Conservation (phyloP, 371 early-diverging fungal genomes). For the Nematocida ironsii region DNA sequence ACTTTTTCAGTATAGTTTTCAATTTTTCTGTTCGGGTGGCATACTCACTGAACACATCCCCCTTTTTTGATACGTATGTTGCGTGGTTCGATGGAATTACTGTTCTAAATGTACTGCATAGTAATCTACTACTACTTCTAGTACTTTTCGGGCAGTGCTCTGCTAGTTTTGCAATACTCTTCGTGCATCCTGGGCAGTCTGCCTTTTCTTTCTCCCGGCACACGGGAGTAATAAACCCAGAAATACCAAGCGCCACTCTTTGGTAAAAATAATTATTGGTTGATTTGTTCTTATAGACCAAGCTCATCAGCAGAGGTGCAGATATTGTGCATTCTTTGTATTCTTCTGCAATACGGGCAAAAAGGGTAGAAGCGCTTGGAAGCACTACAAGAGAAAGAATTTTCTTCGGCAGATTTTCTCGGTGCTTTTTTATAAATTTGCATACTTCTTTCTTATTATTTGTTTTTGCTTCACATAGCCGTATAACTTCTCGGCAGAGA, state of each 20-base stretch:
- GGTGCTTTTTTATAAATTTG: constrained; percentile 10
- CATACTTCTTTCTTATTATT: constrained; percentile 4
- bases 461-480: background rate
- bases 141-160: constrained; percentile 38
- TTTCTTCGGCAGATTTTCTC: background rate
- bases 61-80: constrained; percentile 9
- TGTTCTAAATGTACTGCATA: constrained; percentile 17
- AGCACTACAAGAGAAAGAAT: constrained; percentile 45
- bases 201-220: constrained; percentile 40
- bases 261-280: constrained; percentile 13
- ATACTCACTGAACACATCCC: constrained; percentile 4
- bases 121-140: constrained; percentile 29
- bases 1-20: constrained; percentile 3
- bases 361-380: background rate
- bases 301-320: background rate
- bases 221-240: constrained; percentile 52
- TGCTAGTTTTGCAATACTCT: background rate
- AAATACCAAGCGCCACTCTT: constrained; percentile 43
- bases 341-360: constrained; percentile 7
- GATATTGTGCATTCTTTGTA: background rate
- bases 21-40: background rate
- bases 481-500: background rate
- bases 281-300: background rate
- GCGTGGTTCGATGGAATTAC: constrained; percentile 4
- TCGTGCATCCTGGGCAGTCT: constrained; percentile 44